A percentile compares a stretch with the other conserved stretches of the same genome.
Evolutionary conservation across 2,329 filamentous ascomycete species (phyloP).

Genomic region (Emericellopsis atlantica): DNA sequence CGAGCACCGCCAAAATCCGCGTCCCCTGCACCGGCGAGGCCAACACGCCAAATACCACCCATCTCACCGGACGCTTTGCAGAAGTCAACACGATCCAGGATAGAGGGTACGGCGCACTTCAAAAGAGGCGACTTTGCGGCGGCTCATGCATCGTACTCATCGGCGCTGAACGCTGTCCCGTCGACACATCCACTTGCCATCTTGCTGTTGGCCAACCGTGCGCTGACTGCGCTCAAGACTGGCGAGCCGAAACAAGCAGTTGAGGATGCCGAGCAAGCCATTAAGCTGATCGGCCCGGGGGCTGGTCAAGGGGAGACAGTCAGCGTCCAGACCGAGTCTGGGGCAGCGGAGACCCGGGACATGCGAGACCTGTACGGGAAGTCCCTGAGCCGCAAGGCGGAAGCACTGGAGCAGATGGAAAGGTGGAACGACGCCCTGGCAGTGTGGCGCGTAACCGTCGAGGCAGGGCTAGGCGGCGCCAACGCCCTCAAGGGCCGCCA

Average conservation of each 20-base stretch:
- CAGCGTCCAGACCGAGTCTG: constrained; percentile 45
- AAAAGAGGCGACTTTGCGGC: constrained; percentile 87
- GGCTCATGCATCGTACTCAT: constrained; percentile 72
- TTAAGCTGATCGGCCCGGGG: constrained; percentile 66
- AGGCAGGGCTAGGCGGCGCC: constrained; percentile 73
- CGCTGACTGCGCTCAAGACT: constrained; percentile 80
- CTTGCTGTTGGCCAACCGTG: constrained; percentile 82
- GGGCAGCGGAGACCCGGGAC: constrained; percentile 55
- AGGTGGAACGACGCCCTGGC: constrained; percentile 75
- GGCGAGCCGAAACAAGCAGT: constrained; percentile 85
- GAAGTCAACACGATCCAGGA: constrained; percentile 65
- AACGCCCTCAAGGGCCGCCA: constrained; percentile 77
- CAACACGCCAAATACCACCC: constrained; percentile 48
- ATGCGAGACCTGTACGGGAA: constrained; percentile 94
- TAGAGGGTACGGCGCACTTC: constrained; percentile 76
- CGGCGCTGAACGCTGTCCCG: constrained; percentile 64
- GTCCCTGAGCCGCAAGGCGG: constrained; percentile 85
- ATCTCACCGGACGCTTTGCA: constrained; percentile 59
- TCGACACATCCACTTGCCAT: constrained; percentile 71
- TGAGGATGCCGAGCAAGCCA: constrained; percentile 67
- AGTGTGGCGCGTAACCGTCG: constrained; percentile 74
- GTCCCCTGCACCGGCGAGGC: constrained; percentile 19
- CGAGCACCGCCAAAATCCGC: constrained; percentile 22
- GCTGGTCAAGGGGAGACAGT: constrained; percentile 75
- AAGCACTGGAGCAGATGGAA: constrained; percentile 91